A percentile compares a stretch with the other conserved stretches of the same genome.
These are phyloP conservation scores for Dipteronia dyeriana DNA, from an alignment of 345 rosid species.

Conservation along the genomic window DNA sequence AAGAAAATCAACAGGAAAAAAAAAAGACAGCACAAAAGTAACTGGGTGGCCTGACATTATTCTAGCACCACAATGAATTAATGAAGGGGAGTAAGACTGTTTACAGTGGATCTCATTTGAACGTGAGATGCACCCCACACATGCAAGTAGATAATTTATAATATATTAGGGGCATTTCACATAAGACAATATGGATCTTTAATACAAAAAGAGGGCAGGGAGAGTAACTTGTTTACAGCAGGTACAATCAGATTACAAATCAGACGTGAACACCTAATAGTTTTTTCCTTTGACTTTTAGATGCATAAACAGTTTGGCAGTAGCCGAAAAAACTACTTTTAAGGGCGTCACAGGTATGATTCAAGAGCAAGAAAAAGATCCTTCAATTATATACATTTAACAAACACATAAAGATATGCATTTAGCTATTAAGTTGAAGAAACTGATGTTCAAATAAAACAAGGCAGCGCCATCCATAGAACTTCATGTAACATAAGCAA, in stretches of 20 bases:
- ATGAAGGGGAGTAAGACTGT: background rate
- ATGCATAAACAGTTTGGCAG: background rate
- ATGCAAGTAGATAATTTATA: background rate
- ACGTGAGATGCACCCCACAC: background rate
- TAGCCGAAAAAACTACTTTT: background rate
- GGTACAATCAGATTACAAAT: background rate
- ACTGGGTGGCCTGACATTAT: background rate
- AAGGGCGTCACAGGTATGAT: background rate
- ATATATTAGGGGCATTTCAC: background rate
- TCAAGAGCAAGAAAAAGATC: background rate
- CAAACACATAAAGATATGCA: background rate
- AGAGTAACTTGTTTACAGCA: background rate
- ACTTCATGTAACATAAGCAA: background rate
- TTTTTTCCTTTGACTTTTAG: background rate
- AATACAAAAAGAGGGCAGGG: background rate
- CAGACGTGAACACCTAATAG: background rate
- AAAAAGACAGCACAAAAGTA: background rate
- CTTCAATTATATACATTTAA: constrained; percentile 4
- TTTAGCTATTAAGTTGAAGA: background rate
- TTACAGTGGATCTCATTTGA: background rate
- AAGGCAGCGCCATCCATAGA: background rate
- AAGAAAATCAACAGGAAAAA: background rate
- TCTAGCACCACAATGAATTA: background rate
- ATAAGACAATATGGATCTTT: background rate
- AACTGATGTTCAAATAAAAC: background rate